These are phyloP conservation scores for Fusarium sp. DNA, from an alignment of 2,329 filamentous ascomycete species.

Conservation along the genomic window DNA sequence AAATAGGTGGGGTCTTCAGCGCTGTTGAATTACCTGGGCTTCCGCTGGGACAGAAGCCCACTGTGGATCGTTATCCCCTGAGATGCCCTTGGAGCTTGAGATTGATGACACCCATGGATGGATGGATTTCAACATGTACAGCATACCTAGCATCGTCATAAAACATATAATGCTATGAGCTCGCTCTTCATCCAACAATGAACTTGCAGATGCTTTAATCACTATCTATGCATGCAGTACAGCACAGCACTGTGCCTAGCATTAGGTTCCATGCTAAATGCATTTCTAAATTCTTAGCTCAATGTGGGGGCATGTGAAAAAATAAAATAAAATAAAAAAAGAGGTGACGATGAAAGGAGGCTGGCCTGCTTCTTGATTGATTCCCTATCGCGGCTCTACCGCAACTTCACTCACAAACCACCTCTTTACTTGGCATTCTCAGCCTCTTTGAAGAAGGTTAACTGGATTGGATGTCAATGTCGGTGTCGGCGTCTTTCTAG, in stretches of 20 bases:
- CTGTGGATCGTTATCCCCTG: constrained; percentile 39
- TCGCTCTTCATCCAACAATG: constrained; percentile 2
- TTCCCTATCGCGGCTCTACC: constrained; percentile 4
- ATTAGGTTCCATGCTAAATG: constrained; percentile 34
- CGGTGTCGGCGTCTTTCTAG: background rate
- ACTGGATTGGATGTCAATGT: constrained; percentile 11
- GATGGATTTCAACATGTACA: background rate
- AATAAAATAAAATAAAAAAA: constrained; percentile 11
- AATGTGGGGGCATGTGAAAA: constrained; percentile 28
- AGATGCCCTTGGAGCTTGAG: constrained; percentile 20
- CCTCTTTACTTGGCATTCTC: constrained; percentile 15
- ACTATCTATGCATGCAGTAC: constrained; percentile 5
- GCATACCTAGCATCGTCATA: constrained; percentile 6
- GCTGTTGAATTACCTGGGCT: constrained; percentile 22
- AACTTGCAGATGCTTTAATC: background rate
- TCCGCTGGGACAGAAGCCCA: constrained; percentile 31
- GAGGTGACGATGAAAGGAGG: constrained; percentile 9
- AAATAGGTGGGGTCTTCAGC: constrained; percentile 37
- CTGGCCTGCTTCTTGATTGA: constrained; percentile 3
- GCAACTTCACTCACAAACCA: constrained; percentile 20
- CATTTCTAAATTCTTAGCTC: constrained; percentile 35
- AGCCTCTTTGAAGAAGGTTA: constrained; percentile 16
- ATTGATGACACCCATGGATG: background rate
- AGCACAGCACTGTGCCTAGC: constrained; percentile 9
- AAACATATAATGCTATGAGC: constrained; percentile 3